Evolutionary conservation across 163 green algal species (phyloP).

Genomic region (Prototheca cutis): DNA sequence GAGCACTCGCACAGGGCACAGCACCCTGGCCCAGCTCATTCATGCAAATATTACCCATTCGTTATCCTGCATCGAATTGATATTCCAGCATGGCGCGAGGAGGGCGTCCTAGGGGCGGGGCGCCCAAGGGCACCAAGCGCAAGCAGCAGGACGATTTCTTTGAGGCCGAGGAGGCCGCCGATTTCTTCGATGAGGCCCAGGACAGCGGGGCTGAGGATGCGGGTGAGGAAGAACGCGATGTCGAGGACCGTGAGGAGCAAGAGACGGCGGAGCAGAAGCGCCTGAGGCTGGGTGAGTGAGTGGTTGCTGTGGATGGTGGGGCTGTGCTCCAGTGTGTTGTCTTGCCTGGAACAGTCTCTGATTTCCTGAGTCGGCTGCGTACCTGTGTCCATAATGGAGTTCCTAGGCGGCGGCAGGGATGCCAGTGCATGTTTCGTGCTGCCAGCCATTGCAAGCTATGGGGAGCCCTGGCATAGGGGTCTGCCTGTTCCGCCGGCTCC

Average conservation of each 20-base stretch:
- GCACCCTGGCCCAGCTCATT: not conserved
- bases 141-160: slow-evolving; percentile 27
- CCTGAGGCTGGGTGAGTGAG: slow-evolving; percentile 56
- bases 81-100: not conserved
- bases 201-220: slow-evolving; percentile 27
- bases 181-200: not conserved
- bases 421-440: too few relatives aligned
- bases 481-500: too few relatives aligned
- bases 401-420: too few relatives aligned
- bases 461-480: too few relatives aligned
- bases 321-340: not conserved
- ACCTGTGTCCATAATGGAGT: too few relatives aligned
- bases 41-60: too few relatives aligned
- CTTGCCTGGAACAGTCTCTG: not conserved
- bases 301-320: not conserved
- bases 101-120: not conserved
- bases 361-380: too few relatives aligned
- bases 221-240: slow-evolving; percentile 53
- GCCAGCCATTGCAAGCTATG: too few relatives aligned
- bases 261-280: slow-evolving; percentile 84
- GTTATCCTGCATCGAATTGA: too few relatives aligned
- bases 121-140: not conserved
- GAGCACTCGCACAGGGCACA: too few relatives aligned
- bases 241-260: slow-evolving; percentile 7
- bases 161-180: slow-evolving; percentile 21